Base-by-base conservation (phyloP, 768 basidiomycete species). In the Rubroboletus satanas region DNA sequence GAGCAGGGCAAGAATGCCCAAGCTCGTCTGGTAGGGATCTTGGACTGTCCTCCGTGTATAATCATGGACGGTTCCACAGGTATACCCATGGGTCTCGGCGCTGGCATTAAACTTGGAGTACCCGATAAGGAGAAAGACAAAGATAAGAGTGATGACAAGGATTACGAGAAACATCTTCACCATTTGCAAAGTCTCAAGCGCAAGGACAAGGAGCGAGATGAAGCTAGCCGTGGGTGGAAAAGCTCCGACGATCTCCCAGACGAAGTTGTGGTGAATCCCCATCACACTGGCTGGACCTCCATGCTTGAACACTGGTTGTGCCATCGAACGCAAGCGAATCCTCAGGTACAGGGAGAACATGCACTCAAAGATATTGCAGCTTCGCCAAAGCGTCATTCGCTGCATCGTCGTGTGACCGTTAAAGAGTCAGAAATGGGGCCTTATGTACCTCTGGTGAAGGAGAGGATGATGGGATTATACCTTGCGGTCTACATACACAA, bases 401-500 rank as follows among this genome's bases (percentile, higher is more conserved):
- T 82, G 28, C 70, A 77, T 38, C 73, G 78, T 41, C 74, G 77
- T 14, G 70, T 71, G 32, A 66, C 74, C 1, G 66, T 72, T 1
- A 80, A 77, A 53, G 77, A 78, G 29, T 67, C 71, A 15, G 73
- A 77, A 51, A 77, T 78, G 60, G 91, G 90, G 0, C 92, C 91
- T 15, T 98, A 97, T 65, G 79, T 90, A 58, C 78, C 95, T 26
- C 75, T 96, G 11, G 79, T 83, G 51, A 98, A 98, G 72, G 93
- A 97, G 63, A 79, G 95, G 31, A 78, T 98, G 73, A 88, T 98
- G 89, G 92, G 92, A 3, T 80, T 95, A 39, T 92, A 92, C 65
- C 75, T 90, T 35, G 81, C 88, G 5, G 68, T 92, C 6, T 92
- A 86, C 64, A 77, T 91, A 31, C 85, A 91, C 65, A 81, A 82